Conservation (phyloP, 129 eudicot genomes). For the Flaveria linearis region DNA sequence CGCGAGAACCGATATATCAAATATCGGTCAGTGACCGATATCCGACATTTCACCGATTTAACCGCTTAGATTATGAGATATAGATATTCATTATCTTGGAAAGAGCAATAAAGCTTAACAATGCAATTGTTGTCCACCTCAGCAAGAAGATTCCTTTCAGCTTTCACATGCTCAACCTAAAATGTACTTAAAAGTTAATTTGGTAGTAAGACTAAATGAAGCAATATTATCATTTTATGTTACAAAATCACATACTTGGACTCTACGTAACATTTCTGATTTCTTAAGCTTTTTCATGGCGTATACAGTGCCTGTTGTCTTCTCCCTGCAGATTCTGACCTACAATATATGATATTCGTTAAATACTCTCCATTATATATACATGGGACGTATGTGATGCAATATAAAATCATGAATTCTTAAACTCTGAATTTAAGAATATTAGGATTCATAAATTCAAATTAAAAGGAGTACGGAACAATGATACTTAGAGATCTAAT, state of each 20-base stretch:
- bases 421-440: not conserved
- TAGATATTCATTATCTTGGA: constrained; percentile 84
- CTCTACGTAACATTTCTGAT: constrained; percentile 97
- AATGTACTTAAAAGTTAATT: constrained; percentile 34
- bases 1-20: too few species aligned
- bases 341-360: constrained; percentile 32
- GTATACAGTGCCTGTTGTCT: constrained; percentile 77
- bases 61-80: too few species aligned
- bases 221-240: not conserved
- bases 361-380: constrained; percentile 8
- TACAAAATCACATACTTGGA: constrained; percentile 61
- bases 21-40: too few species aligned
- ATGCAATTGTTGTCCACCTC: constrained; percentile 94
- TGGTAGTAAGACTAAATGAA: constrained; percentile 18
- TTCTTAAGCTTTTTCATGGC: constrained; percentile 99
- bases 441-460: not conserved
- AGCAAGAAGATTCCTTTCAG: constrained; percentile 95
- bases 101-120: constrained; percentile 82
- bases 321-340: constrained; percentile 96
- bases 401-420: not conserved
- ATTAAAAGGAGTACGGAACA: not conserved
- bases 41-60: too few species aligned
- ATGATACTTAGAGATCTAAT: not conserved
- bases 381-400: not conserved
- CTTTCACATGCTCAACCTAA: constrained; percentile 94